Evolutionary conservation across 371 early-diverging fungal species (phyloP), one percentile per base, ranked within the genome.

Genomic region (Mucor indicus): DNA sequence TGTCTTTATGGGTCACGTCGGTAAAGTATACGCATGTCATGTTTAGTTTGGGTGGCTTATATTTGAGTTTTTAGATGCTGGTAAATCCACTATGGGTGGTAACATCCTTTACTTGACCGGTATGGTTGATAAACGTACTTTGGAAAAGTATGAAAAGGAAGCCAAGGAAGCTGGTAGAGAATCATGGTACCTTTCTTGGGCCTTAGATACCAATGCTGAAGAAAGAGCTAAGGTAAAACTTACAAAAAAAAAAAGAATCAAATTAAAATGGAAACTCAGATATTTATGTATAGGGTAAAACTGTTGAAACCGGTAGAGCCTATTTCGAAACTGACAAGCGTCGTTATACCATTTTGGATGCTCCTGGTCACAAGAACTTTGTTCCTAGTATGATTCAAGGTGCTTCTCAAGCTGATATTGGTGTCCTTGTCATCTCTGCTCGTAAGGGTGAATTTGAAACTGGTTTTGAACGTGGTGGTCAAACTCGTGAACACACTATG

Each of bases 41-140:
- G 10, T 42, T 12, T n/a, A 13, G 13, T 16, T 13, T n/a, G 4
- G 21, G 57, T 53, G 53, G 53, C 54, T 54, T 59, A 44, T 59
- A 15, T 17, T 44, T 36, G 17, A n/a, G 15, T 32, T 11, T 29
- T 29, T 52, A 83, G 99, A 99, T 86, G 99, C 99, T 57, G 99
- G 99, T 57, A 99, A 99, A 77, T 98, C 98, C 5, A 99, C 99
- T 36, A 92, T 98, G 86, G 98, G 98, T 60, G 99, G 99, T 44
- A 96, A 98, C 71, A 88, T 99, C 41, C 80, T 99, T 76, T 89
- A 71, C 57, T 69, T 95, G 23, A 91, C 98, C 15, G 97, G 94
- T 29, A 93, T 97, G 94, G 96, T 99, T 24, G 99, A 99, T 67
- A 95, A 95, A 81, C 87, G 99, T 64, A 98, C 98, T 4, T 79